These are phyloP conservation scores for Malus hybrid DNA, from an alignment of 331 rosid species.

Conservation along the genomic window DNA sequence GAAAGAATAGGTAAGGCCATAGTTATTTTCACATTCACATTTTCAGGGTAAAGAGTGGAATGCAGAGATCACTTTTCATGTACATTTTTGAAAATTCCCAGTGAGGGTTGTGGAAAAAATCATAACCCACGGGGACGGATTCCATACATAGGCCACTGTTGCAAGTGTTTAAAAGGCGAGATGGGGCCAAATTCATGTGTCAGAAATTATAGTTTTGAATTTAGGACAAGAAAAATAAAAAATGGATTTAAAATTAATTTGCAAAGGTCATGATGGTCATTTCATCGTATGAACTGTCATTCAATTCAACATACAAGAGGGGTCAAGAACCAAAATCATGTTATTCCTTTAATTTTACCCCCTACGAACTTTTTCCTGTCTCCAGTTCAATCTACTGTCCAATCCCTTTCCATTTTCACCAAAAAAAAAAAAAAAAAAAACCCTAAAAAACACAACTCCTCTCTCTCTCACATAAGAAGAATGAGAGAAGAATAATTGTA, in stretches of 20 bases:
- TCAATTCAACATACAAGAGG: conserved; percentile 28
- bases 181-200: conserved; percentile 38
- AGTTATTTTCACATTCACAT: too few species aligned
- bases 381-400: conserved; percentile 45
- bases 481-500: conserved; percentile 23
- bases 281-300: conserved; percentile 46
- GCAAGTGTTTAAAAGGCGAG: not conserved
- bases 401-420: conserved; percentile 21
- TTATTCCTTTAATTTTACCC: conserved; percentile 26
- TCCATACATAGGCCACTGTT: not conserved
- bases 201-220: conserved; percentile 36
- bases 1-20: too few species aligned
- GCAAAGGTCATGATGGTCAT: conserved; percentile 43
- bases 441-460: conserved; percentile 13
- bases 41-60: too few species aligned
- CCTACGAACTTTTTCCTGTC: conserved; percentile 36
- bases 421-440: conserved; percentile 7
- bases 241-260: not conserved
- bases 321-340: conserved; percentile 56
- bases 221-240: conserved; percentile 17
- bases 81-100: not conserved
- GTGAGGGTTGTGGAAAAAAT: not conserved
- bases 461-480: not conserved
- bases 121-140: conserved; percentile 3
- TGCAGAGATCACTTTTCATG: too few species aligned